Evolutionary conservation across 139 green algal species (phyloP).

Genomic region (Chlamydomonas applanata): DNA sequence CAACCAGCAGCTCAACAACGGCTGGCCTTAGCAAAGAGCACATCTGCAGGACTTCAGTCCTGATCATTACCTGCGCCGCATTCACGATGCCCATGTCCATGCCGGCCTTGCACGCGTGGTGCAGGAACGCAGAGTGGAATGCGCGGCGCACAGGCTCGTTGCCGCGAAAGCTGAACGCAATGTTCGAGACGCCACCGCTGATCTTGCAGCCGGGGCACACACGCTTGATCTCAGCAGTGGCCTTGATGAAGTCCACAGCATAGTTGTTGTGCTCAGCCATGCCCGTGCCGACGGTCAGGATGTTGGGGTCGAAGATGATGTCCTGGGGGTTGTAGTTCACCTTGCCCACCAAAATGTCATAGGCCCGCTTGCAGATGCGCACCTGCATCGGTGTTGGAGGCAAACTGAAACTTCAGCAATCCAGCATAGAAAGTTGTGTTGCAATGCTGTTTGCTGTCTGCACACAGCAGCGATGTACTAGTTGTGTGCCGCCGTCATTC

Average conservation of each 20-base stretch:
- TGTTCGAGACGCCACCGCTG: constrained; percentile 95
- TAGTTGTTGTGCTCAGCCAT: constrained; percentile 99
- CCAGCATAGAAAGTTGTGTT: too few species aligned
- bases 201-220: constrained; percentile 95
- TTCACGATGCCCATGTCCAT: constrained; percentile 99
- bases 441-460: too few species aligned
- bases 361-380: constrained; percentile 93
- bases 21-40: background rate
- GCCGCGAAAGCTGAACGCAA: constrained; percentile 97
- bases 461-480: too few species aligned
- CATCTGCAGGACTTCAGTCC: background rate
- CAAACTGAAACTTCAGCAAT: too few species aligned
- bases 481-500: too few species aligned
- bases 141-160: constrained; percentile 93
- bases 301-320: constrained; percentile 99
- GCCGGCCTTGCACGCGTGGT: constrained; percentile 90
- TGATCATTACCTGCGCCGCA: constrained; percentile 54
- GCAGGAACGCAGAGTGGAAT: constrained; percentile 94
- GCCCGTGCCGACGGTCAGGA: constrained; percentile 96
- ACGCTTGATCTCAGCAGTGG: constrained; percentile 93
- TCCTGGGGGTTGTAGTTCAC: constrained; percentile 92
- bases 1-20: background rate
- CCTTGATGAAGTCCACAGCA: constrained; percentile 96
- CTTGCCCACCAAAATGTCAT: constrained; percentile 93
- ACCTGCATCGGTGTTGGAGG: constrained; percentile 27